Base-by-base conservation (phyloP, 805 yeast species). In the Wickerhamiella parazyma region DNA sequence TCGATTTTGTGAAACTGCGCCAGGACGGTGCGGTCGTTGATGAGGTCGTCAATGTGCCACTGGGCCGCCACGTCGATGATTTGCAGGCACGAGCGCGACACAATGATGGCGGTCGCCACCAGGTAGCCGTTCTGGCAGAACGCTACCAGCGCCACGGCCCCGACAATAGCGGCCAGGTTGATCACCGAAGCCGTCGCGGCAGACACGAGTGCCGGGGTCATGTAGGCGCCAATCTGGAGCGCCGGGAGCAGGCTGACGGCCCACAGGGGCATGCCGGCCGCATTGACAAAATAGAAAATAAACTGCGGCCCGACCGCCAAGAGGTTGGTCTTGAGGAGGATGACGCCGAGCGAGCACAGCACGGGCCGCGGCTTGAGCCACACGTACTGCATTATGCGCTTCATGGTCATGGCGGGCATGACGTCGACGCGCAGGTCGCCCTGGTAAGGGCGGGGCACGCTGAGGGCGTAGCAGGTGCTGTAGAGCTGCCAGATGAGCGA, bases 391-490 rank as follows among this genome's bases (percentile, higher is more conserved):
- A 40, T 4, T 12, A 53, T 42, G 6, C 51, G 46, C 7, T 48
- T 16, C 3, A 49, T 20, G 11, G 56, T 49, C 14, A 51, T 46
- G 9, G 22, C 41, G 4, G 36, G 31, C 18, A 31, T 14, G 4
- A 36, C 14, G 16, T 28, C 11, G 9, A 8, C 14, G 22, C 33
- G 29, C 31, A 24, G 6, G 11, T 35, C 44, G 7, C 28, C 14
- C 25, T 34, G 26, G 48, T 19, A 28, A 6, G 35, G 33, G 34
- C 56, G 47, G 9, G 56, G 54, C 7, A 53, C 44, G 26, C 49
- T 43, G 28, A 54, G 46, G 1, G 56, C 58, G 41, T 48, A 54
- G 48, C 58, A 54, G 1, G 56, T 51, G 6, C 44, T 22, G 42
- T 47, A 49, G 24, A 54, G 50, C 44, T 47, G 51, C 35, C 36